A percentile compares a stretch with the other conserved stretches of the same genome.
phyloP scores from a whole-genome alignment of 768 basidiomycete species.

The Rhodocollybia butyracea region DNA sequence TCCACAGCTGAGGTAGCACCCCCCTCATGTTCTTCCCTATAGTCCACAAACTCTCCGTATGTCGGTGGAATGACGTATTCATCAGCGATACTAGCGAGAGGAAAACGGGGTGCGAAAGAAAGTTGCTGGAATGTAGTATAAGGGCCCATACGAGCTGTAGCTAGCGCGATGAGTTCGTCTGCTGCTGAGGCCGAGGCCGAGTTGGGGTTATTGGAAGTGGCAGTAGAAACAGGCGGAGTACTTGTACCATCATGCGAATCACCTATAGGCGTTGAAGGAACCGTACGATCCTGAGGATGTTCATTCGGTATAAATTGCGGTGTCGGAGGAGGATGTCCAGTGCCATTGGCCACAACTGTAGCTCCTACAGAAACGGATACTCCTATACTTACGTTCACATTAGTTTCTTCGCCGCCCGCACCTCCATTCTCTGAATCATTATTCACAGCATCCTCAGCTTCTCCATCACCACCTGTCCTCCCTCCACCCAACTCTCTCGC shows the following conservation, averaged over 20 bases:
- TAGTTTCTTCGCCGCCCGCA: slow-evolving; percentile 29
- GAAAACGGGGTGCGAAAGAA: slow-evolving; percentile 80
- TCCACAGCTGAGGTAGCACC: too few relatives aligned
- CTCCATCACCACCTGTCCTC: too few relatives aligned
- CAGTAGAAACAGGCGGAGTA: slow-evolving; percentile 29
- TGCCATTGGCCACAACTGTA: slow-evolving; percentile 29
- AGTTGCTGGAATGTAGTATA: slow-evolving; percentile 94
- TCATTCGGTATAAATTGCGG: slow-evolving; percentile 40
- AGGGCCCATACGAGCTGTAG: slow-evolving; percentile 71
- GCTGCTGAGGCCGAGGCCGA: too few relatives aligned
- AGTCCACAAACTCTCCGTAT: slow-evolving; percentile 74
- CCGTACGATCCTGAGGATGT: slow-evolving; percentile 29
- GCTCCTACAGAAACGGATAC: slow-evolving; percentile 49
- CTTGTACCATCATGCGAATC: slow-evolving; percentile 11
- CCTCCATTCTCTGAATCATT: slow-evolving; percentile 52
- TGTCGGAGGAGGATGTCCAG: slow-evolving; percentile 29
- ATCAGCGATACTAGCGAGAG: slow-evolving; percentile 84
- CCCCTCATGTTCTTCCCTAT: slow-evolving; percentile 64
- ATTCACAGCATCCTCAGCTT: slow-evolving; percentile 26
- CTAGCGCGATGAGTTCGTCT: slow-evolving; percentile 67
- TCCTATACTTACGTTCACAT: slow-evolving; percentile 61
- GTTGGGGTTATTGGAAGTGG: slow-evolving; percentile 31
- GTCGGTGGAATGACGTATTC: slow-evolving; percentile 92
- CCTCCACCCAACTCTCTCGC: slow-evolving; percentile 66
- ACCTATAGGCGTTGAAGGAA: slow-evolving; percentile 10